These are phyloP conservation scores for Ceratocystis eucalypticola DNA, from an alignment of 2,329 filamentous ascomycete species.

Conservation along the genomic window DNA sequence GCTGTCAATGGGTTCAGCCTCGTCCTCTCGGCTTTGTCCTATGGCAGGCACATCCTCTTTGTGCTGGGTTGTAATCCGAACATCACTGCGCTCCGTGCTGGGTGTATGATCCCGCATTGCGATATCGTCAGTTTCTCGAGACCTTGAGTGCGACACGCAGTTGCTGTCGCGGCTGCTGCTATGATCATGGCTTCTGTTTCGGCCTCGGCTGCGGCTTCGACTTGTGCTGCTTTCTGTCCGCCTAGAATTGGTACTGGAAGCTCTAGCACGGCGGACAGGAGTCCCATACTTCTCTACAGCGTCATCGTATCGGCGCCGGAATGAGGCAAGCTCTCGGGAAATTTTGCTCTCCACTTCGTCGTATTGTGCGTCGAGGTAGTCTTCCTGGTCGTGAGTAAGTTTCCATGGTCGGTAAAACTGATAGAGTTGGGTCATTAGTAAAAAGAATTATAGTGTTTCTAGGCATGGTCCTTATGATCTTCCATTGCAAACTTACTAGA, in stretches of 20 bases:
- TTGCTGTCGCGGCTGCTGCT: neutral
- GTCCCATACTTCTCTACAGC: conserved; percentile 25
- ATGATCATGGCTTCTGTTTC: conserved; percentile 3
- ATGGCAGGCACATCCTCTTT: neutral
- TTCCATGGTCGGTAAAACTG: conserved; percentile 84
- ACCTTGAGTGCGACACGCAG: neutral
- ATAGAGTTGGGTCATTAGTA: neutral
- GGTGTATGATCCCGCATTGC: neutral
- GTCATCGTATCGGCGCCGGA: conserved; percentile 37
- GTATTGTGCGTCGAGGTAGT: conserved; percentile 56
- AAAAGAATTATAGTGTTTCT: neutral
- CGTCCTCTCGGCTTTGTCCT: neutral
- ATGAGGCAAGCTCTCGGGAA: conserved; percentile 50
- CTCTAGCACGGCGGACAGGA: conserved; percentile 5
- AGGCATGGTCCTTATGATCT: neutral
- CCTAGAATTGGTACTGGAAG: neutral
- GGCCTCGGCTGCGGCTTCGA: neutral
- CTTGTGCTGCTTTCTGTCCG: conserved; percentile 17
- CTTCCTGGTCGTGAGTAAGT: conserved; percentile 53
- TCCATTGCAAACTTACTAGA: conserved; percentile 40
- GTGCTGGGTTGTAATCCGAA: neutral
- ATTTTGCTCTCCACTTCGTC: conserved; percentile 50
- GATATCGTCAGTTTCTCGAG: neutral
- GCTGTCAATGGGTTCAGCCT: neutral
- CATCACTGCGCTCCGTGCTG: neutral